Evolutionary conservation across 2,329 filamentous ascomycete species (phyloP).

Genomic region (Davidsoniella australis): DNA sequence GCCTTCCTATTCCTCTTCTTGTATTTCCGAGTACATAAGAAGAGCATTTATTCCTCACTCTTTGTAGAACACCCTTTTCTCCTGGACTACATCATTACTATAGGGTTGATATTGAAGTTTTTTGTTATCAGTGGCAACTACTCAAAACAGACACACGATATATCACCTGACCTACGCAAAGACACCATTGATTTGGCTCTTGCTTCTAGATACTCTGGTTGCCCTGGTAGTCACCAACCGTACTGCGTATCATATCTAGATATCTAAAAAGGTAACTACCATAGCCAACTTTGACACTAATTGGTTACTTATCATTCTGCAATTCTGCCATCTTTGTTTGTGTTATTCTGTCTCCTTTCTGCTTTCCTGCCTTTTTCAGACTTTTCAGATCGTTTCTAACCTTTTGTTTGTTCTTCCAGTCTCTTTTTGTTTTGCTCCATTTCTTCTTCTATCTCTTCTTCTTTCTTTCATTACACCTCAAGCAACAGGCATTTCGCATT

Average conservation of each 20-base stretch:
- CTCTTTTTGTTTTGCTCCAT: neutral
- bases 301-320: too few species aligned
- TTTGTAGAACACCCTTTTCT: too few species aligned
- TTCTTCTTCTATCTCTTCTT: conserved; percentile 1
- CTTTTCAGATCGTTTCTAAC: neutral
- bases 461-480: neutral
- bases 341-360: neutral
- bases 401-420: conserved; percentile 7
- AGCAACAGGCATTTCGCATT: neutral
- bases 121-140: neutral
- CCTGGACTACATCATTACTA: neutral
- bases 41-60: neutral
- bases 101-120: neutral
- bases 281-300: too few species aligned
- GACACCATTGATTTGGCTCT: neutral
- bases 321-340: neutral
- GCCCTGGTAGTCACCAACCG: neutral
- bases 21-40: conserved; percentile 9
- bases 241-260: neutral
- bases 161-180: neutral
- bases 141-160: too few species aligned
- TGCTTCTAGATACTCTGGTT: too few species aligned
- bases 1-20: conserved; percentile 11
- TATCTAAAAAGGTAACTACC: too few species aligned
- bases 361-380: conserved; percentile 3